A percentile compares a stretch with the other conserved stretches of the same genome.
phyloP scores from a whole-genome alignment of 306 rosid genomes.

The Cucumis melo region DNA sequence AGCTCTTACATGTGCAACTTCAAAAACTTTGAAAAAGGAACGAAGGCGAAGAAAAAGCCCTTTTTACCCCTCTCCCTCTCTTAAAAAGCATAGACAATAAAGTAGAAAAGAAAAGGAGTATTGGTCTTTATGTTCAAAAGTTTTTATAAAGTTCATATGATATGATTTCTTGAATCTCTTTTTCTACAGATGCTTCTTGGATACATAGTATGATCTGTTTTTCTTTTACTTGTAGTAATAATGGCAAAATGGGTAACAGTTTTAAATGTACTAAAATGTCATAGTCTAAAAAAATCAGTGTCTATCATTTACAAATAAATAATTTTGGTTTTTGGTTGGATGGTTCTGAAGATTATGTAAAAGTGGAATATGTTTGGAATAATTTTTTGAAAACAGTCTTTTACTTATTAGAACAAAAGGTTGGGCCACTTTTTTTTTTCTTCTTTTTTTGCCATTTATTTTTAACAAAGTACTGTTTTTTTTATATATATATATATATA shows the following conservation, averaged over 20 bases:
- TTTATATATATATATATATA: neutral
- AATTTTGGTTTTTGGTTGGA: too few species aligned
- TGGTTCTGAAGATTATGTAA: too few species aligned
- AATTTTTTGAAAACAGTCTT: neutral
- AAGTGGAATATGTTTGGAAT: neutral
- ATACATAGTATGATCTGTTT: neutral
- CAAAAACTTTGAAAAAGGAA: neutral
- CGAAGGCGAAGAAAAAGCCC: neutral
- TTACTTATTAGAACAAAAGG: neutral
- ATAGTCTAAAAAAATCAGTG: too few species aligned
- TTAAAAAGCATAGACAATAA: neutral
- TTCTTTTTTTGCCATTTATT: neutral
- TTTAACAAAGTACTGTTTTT: neutral
- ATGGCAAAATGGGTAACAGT: too few species aligned
- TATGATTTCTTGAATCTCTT: neutral
- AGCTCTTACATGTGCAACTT: conserved; percentile 7
- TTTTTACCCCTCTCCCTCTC: conserved; percentile 1
- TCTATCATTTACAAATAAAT: too few species aligned
- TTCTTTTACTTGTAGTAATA: too few species aligned
- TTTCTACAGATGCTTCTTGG: neutral
- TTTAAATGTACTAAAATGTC: too few species aligned
- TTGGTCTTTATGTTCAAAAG: neutral
- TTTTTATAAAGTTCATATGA: neutral
- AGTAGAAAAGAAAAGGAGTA: neutral
- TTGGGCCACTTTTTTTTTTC: neutral